Conservation (phyloP, 495 filamentous ascomycete genomes). For the Beverwykella pulmonaria region DNA sequence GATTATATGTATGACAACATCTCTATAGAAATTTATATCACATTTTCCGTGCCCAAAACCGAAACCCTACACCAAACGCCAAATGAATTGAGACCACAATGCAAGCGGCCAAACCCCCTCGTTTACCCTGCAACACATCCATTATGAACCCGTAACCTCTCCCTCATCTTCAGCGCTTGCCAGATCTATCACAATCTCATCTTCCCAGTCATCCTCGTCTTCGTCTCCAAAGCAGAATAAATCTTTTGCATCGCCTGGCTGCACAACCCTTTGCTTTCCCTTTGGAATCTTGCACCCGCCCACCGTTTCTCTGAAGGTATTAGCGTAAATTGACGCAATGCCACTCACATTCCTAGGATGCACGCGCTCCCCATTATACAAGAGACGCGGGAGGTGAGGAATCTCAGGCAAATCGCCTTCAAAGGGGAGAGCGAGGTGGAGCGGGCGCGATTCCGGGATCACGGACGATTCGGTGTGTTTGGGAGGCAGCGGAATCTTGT, state of each 20-base stretch:
- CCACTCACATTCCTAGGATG: neutral
- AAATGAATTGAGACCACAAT: neutral
- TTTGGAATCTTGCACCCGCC: conserved; percentile 42
- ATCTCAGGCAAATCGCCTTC: conserved; percentile 45
- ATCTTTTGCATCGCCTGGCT: conserved; percentile 36
- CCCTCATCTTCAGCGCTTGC: neutral
- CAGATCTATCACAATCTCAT: conserved; percentile 15
- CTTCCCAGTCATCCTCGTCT: conserved; percentile 35
- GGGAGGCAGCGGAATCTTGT: conserved; percentile 24
- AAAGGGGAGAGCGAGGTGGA: conserved; percentile 45
- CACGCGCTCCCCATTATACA: conserved; percentile 35
- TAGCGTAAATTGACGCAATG: conserved; percentile 21
- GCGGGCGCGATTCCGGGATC: conserved; percentile 24
- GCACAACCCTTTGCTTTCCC: conserved; percentile 28
- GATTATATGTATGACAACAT: too few relatives aligned
- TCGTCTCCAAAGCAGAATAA: conserved; percentile 46
- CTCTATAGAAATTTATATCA: neutral
- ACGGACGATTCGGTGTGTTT: conserved; percentile 30
- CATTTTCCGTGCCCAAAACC: neutral
- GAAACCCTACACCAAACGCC: neutral
- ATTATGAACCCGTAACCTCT: neutral
- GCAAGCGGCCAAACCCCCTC: too few relatives aligned
- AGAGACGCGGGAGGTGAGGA: conserved; percentile 40
- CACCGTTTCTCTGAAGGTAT: conserved; percentile 37
- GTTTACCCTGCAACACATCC: neutral